Evolutionary conservation across 192 early-diverging fungal genomes (phyloP), one percentile per base, ranked within the genome.

Genomic region (Podochytrium sp.): DNA sequence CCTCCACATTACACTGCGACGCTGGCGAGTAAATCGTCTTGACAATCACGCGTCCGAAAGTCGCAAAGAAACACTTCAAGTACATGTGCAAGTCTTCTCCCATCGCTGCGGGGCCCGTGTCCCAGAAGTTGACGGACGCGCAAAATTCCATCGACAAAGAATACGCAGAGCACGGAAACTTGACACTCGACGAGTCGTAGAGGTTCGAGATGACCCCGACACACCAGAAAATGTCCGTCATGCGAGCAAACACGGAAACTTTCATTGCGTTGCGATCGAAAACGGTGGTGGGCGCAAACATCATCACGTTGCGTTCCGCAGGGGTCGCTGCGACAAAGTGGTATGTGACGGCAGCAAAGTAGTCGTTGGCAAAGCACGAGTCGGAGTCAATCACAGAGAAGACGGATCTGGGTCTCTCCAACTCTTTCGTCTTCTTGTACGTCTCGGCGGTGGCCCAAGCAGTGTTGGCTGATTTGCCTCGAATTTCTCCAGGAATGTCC

Each of bases 71-170:
- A 69, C 87, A 90, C 79, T 91, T 91, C 29, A 92, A 78, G 85
- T 87, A 89, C 90, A 92, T 92, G 79, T 92, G 91, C 85, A 92
- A 82, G 81, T 92, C 91, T 74, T 92, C 91, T 87, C 75, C 91
- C 34, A 92, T 87, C n/a, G 88, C 83, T 78, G 92, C 91, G 30
- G 87, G 81, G 53, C 88, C 86, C 20, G 86, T 85, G 76, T 92
- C 91, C 91, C 91, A 92, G 74, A 89, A 92, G 43, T 84, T 84
- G 56, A 92, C 90, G 41, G 83, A 58, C 34, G 85, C 75, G 23
- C 87, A 90, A n/a, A 92, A 78, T 40, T 91, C 85, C 90, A 92
- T 88, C 5, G 86, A 86, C 42, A 92, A 70, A 69, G 86, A 85
- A 76, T 92, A 92, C 20, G 86, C 90, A 3, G 91, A 91, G 76